Evolutionary conservation across 1,284 basidiomycete genomes (phyloP), one percentile per base, ranked within the genome.

Genomic region (Trametes hirsuta): DNA sequence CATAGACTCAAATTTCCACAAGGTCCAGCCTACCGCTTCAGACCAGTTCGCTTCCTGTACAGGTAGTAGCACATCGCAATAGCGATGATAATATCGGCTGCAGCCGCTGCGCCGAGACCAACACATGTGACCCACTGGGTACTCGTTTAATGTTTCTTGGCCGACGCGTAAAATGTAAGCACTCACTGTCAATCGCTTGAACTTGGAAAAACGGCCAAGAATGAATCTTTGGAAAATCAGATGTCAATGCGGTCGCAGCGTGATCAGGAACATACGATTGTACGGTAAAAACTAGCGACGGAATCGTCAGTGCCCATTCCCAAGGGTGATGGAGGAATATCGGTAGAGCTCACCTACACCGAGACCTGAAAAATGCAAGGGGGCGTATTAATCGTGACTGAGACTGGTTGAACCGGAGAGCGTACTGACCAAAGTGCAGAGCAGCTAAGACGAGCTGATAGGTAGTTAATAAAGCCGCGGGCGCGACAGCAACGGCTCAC

Each of bases 11-110:
- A 18, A 15, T 9, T 2, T 56, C 2, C n/a, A 3, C 8, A n/a
- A 30, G 10, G 11, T 14, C 11, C 2, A 6, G 3, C 69, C 11
- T 35, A 74, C 72, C 68, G 56, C 55, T 66, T 67, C 41, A 74
- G 70, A 1, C 72, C 73, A 4, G 72, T 74, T 5, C 71, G 69
- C 36, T 69, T 72, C 41, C 58, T 66, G 47, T 65, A 66, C 21
- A 74, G 61, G 45, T 69, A 72, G 37, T 69, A 71, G 42, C 71
- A 71, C 64, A 73, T 72, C 12, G 72, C 66, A 6, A 58, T 45
- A 9, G 72, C 72, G 45, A 74, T 74, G 41, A 69, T 44, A 45
- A 74, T 65, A 50, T 74, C 73, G 12, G 71, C 68, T 3, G 68
- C 68, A 3, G 72, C 73, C 0, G 72, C 73, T 18, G 67, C 57